Evolutionary conservation across 83 land plant genomes (phyloP).

Genomic region (Isoetes engelmannii): DNA sequence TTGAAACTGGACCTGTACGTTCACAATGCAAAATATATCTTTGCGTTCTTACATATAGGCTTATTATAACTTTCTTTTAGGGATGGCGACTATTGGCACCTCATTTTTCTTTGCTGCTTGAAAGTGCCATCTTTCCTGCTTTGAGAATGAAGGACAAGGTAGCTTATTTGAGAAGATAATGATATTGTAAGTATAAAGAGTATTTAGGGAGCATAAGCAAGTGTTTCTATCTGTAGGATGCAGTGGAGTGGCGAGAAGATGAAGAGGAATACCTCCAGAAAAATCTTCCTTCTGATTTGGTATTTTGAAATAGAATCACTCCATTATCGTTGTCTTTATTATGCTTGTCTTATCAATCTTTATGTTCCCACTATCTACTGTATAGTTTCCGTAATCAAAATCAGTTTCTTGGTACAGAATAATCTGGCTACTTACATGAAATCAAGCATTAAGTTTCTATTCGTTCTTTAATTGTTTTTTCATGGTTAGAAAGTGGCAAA

Average conservation of each 20-base stretch:
- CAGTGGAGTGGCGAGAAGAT: conserved; percentile 74
- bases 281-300: conserved; percentile 89
- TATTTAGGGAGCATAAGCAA: too few relatives aligned
- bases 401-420: not conserved
- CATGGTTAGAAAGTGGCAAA: too few relatives aligned
- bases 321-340: not conserved
- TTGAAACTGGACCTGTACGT: conserved; percentile 77
- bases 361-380: not conserved
- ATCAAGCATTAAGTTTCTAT: not conserved
- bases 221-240: conserved; percentile 41
- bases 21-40: not conserved
- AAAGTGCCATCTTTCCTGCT: conserved; percentile 69
- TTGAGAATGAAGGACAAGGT: conserved; percentile 70
- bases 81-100: conserved; percentile 85
- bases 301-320: conserved; percentile 5
- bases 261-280: conserved; percentile 73
- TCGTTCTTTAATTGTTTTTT: not conserved
- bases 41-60: conserved; percentile 11
- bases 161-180: not conserved
- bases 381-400: not conserved
- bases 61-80: conserved; percentile 26
- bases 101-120: conserved; percentile 59
- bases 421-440: not conserved
- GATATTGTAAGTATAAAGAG: too few relatives aligned
- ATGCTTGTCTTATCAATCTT: not conserved